These are phyloP conservation scores for Cotoneaster glaucophyllus DNA, from an alignment of 306 rosid genomes.

Conservation along the genomic window DNA sequence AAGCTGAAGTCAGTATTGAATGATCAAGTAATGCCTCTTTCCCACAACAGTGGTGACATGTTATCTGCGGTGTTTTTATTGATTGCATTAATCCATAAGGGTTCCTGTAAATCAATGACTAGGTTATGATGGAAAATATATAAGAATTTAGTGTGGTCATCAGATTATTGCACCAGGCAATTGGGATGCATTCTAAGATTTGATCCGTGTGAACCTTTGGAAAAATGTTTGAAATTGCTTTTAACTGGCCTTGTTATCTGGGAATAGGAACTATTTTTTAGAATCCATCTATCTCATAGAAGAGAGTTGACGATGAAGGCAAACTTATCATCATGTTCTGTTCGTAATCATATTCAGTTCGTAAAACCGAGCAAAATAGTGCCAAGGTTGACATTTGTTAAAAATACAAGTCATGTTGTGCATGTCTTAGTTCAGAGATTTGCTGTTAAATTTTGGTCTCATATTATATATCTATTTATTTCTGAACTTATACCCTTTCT, in stretches of 20 bases:
- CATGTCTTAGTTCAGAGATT: background rate
- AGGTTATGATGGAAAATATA: background rate
- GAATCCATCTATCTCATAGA: background rate
- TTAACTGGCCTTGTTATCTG: background rate
- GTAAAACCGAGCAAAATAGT: background rate
- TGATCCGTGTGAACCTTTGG: background rate
- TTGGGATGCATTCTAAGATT: background rate
- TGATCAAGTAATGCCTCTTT: constrained; percentile 63
- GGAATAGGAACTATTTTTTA: background rate
- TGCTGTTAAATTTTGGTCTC: background rate
- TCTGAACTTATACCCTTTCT: background rate
- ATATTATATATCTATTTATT: background rate
- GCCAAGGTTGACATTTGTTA: background rate
- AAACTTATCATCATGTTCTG: background rate
- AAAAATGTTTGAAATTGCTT: background rate
- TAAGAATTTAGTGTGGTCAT: background rate
- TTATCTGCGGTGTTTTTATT: background rate
- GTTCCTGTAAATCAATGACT: background rate
- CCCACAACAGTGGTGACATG: constrained; percentile 13
- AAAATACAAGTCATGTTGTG: background rate
- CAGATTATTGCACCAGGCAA: background rate
- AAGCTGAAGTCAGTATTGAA: constrained; percentile 72
- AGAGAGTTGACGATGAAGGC: background rate
- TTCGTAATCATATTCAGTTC: background rate
- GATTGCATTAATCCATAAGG: background rate